Evolutionary conservation across 805 yeast species (phyloP).

Genomic region (Candida easanensis): DNA sequence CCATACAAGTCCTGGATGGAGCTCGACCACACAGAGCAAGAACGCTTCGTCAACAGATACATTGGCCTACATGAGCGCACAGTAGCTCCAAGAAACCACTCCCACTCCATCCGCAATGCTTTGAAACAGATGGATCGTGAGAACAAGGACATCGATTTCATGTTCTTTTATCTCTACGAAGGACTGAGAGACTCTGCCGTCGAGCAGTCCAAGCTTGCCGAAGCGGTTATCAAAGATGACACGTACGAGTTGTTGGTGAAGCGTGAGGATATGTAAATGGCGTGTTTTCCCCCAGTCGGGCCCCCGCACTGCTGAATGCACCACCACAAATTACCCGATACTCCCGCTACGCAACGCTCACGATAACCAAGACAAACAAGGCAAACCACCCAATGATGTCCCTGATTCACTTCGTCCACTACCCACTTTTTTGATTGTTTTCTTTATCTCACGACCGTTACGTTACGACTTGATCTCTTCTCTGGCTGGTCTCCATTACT

Average conservation of each 20-base stretch:
- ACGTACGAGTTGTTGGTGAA: constrained; percentile 12
- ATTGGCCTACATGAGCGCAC: constrained; percentile 11
- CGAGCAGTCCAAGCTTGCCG: constrained; percentile 3
- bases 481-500: constrained; percentile 3
- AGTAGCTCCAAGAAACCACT: constrained; percentile 11
- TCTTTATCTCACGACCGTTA: neutral
- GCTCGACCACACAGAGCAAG: constrained; percentile 10
- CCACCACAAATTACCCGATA: too few species aligned
- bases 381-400: neutral
- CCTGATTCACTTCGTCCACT: neutral
- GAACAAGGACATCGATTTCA: constrained; percentile 17
- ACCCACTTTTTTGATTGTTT: too few species aligned
- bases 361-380: too few species aligned
- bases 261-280: constrained; percentile 8
- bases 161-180: constrained; percentile 19
- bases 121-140: constrained; percentile 13
- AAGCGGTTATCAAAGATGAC: constrained; percentile 14
- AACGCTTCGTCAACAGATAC: constrained; percentile 7
- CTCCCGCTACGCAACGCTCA: neutral
- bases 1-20: constrained; percentile 20
- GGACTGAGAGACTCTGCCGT: constrained; percentile 15
- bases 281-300: too few species aligned
- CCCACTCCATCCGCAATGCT: constrained; percentile 12
- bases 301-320: too few species aligned
- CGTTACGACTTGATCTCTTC: neutral